phyloP scores from a whole-genome alignment of 257 asterid species.

The Nicotiana tomentosiformis region DNA sequence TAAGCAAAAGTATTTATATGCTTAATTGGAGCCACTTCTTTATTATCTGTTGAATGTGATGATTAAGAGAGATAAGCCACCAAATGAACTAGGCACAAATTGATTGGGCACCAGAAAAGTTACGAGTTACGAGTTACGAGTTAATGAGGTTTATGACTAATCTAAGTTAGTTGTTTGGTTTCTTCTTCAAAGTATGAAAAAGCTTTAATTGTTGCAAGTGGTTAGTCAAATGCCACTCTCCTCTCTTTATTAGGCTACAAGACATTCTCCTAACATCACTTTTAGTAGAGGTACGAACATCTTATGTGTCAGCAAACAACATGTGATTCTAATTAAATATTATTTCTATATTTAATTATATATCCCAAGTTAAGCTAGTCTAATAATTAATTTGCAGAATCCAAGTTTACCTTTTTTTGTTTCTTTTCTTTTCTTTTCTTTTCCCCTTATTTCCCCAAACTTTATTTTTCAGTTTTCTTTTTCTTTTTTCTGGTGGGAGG shows the following conservation, averaged over 20 bases:
- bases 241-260: background rate
- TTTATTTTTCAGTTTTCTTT: background rate
- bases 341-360: background rate
- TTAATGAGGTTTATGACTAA: background rate
- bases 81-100: background rate
- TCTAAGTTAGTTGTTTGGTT: background rate
- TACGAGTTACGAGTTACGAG: background rate
- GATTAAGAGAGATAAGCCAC: background rate
- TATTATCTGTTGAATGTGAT: background rate
- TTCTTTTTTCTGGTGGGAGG: background rate
- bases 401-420: background rate
- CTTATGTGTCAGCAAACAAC: background rate
- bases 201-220: background rate
- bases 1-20: background rate
- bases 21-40: background rate
- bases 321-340: slow-evolving; percentile 7
- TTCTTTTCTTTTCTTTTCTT: background rate
- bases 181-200: background rate
- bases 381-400: background rate
- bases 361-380: background rate
- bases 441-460: background rate
- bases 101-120: background rate
- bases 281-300: background rate
- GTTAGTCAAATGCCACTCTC: background rate
- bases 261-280: slow-evolving; percentile 14